A percentile compares a stretch with the other conserved stretches of the same genome.
These are phyloP conservation scores for Nepenthes mirabilis DNA, from an alignment of 148 eudicot species.

Conservation along the genomic window DNA sequence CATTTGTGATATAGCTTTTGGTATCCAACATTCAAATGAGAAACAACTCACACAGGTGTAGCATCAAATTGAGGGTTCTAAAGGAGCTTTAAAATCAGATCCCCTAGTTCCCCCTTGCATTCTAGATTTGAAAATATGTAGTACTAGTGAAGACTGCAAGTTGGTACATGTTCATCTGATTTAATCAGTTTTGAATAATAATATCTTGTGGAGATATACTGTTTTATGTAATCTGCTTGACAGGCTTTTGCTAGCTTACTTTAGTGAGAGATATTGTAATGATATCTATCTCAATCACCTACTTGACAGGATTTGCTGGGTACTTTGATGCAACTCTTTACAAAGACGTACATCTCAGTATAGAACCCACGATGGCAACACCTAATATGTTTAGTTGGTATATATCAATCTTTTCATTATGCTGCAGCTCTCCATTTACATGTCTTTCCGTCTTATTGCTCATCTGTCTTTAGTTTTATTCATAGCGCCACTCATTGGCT, in stretches of 20 bases:
- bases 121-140: too few species aligned
- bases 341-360: constrained; percentile 95
- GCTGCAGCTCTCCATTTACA: background rate
- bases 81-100: too few species aligned
- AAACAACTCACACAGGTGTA: too few species aligned
- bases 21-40: too few species aligned
- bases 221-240: too few species aligned
- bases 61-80: too few species aligned
- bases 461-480: background rate
- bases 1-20: too few species aligned
- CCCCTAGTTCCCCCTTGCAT: too few species aligned
- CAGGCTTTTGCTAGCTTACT: background rate
- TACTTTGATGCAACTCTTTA: constrained; percentile 86
- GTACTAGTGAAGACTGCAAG: too few species aligned
- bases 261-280: background rate
- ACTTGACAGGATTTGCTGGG: constrained; percentile 76
- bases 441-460: background rate
- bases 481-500: background rate
- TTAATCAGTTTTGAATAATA: too few species aligned
- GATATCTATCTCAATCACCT: background rate
- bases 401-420: background rate
- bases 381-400: constrained; percentile 99
- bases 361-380: constrained; percentile 87
- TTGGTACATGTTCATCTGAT: too few species aligned
- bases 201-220: too few species aligned